These are phyloP conservation scores for Arthrobotrys musiformis DNA, from an alignment of 2,329 filamentous ascomycete species.

Conservation along the genomic window DNA sequence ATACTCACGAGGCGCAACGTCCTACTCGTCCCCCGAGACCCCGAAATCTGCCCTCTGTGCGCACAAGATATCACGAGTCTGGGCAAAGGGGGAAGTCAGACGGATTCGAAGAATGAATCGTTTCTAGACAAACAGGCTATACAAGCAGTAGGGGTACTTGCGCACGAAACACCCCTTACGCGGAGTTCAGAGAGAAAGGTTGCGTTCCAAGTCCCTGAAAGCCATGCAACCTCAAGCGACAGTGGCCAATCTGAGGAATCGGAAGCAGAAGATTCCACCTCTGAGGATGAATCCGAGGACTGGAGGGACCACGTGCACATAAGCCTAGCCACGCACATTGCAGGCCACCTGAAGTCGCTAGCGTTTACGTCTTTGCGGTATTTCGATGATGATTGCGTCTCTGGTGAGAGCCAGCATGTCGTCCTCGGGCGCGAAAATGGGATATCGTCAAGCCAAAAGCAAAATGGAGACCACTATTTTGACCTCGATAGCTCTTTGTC, in stretches of 20 bases:
- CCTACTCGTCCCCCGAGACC: not conserved
- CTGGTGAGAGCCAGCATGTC: not conserved
- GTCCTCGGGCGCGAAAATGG: not conserved
- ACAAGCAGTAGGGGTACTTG: no score
- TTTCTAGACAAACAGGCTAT: no score
- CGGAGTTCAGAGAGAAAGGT: not conserved
- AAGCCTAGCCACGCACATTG: constrained; percentile 6
- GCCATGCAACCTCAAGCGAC: not conserved
- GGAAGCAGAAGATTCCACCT: no score
- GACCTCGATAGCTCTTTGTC: constrained; percentile 21
- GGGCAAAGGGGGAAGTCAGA: not conserved
- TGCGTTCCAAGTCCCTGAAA: constrained; percentile 5
- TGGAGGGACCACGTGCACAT: not conserved
- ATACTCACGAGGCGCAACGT: constrained; percentile 1
- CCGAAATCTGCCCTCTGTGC: constrained; percentile 19
- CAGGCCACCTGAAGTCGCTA: constrained; percentile 4
- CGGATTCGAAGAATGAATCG: not conserved
- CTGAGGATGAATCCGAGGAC: not conserved
- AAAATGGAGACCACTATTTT: constrained; percentile 7
- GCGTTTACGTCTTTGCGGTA: constrained; percentile 26
- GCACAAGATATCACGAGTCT: not conserved
- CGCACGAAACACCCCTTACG: not conserved
- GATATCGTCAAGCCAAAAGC: not conserved
- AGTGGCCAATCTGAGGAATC: not conserved
- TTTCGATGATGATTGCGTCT: constrained; percentile 13